Evolutionary conservation across 495 filamentous ascomycete species (phyloP), one percentile per base, ranked within the genome.

Genomic region (Evansstolkia leycettana): DNA sequence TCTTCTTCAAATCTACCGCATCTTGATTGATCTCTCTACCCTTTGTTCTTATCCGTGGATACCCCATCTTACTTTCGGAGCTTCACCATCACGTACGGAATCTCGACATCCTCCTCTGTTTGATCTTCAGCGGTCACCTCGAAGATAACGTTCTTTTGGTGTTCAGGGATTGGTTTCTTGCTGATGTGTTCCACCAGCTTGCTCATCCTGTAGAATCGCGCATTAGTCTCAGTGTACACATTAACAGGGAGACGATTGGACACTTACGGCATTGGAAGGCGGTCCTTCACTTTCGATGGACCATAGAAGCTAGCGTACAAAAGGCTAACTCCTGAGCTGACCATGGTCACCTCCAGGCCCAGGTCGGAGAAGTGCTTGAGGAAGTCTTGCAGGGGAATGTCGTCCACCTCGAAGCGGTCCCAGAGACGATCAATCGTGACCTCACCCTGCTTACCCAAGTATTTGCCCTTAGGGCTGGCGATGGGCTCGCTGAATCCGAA

Each of bases 401-500:
- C 74, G 33, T 80, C 73, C 33, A 92, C 70, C 63, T 99, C 87
- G 52, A 96, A 99, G 12, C 92, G 81, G 60, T 95, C 92, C 92
- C 92, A 99, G 24, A 99, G 75, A 62, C 87, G 92, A 60, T 99
- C 92, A 45, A 96, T 78, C 23, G 69, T 73, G 25, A 93, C 78
- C 57, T 93, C 84, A 19, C 78, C 67, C 26, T 75, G 60, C 48
- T 65, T 73, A 35, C 86, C 76, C 48, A 65, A 51, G 58, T 96
- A 99, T 50, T 74, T 84, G 45, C 85, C 84, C 67, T 96, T 95
- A 13, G 85, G 84, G 44, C 84, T 92, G 13, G 75, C 72, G 46
- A 99, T 84, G 8, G 90, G 90, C 60, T 99, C 90, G 57, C 85
- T 92, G 73, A 96, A 99, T 13, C 88, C 89, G 41, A 96, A 87